Percentiles rank a stretch among this genome's conserved stretches.
Evolutionary conservation across 208 protist species (phyloP).

Genomic region (Trypanosomatidae sp.): DNA sequence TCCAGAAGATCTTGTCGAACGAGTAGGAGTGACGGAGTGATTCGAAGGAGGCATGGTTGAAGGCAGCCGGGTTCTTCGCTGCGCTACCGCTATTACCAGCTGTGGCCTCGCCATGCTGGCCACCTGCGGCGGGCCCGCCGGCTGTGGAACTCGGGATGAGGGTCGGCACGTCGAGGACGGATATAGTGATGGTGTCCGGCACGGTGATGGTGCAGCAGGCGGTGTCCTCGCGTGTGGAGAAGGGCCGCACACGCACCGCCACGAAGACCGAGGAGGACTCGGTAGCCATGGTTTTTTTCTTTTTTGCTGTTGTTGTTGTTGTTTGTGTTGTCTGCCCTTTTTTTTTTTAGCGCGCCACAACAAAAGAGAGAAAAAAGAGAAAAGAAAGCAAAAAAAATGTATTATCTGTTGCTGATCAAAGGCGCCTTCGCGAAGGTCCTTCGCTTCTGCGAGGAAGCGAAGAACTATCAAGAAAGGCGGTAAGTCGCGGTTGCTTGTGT

Average conservation of each 20-base stretch:
- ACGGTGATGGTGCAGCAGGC: slow-evolving; percentile 60
- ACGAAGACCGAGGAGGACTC: slow-evolving; percentile 77
- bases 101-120: not conserved
- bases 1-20: slow-evolving; percentile 82
- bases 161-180: slow-evolving; percentile 48
- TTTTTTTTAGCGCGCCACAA: no score
- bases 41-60: not conserved
- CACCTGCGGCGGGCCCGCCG: not conserved
- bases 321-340: no score
- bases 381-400: no score
- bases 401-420: no score
- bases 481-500: no score
- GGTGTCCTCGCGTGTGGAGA: slow-evolving; percentile 57
- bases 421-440: no score
- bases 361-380: no score
- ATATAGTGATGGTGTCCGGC: slow-evolving; percentile 48
- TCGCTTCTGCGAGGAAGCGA: no score
- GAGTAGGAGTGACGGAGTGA: slow-evolving; percentile 52
- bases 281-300: slow-evolving; percentile 60
- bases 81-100: not conserved
- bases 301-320: no score
- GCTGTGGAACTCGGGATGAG: slow-evolving; percentile 18
- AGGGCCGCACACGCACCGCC: slow-evolving; percentile 73
- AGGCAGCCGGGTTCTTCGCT: not conserved
- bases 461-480: no score